phyloP scores from a whole-genome alignment of 2,329 filamentous ascomycete genomes.

The Trichoderma guizhouense region DNA sequence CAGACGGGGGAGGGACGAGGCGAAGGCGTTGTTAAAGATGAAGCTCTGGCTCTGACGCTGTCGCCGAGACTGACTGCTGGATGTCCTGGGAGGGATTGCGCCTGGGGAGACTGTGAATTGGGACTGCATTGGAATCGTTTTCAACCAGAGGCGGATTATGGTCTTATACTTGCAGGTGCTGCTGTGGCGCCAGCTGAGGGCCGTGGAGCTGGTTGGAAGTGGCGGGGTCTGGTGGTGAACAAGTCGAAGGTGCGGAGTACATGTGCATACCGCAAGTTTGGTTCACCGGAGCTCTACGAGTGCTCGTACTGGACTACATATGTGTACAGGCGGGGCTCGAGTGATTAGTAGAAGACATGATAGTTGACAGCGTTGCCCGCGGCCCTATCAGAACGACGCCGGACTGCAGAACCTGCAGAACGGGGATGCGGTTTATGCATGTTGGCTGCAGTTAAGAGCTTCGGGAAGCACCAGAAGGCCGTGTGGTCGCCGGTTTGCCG shows the following conservation, averaged over 20 bases:
- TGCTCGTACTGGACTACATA: background rate
- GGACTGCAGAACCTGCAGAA: background rate
- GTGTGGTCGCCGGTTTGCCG: background rate
- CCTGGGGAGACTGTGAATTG: constrained; percentile 44
- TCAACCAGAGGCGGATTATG: background rate
- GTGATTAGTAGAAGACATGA: background rate
- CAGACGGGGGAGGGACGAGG: constrained; percentile 20
- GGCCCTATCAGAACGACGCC: background rate
- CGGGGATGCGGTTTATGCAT: background rate
- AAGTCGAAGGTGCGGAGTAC: background rate
- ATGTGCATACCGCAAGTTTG: background rate
- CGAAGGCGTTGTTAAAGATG: constrained; percentile 14
- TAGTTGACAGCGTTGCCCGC: background rate
- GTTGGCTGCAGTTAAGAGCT: background rate
- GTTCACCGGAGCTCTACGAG: background rate
- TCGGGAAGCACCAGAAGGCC: background rate
- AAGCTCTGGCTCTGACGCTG: constrained; percentile 22
- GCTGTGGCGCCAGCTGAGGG: background rate
- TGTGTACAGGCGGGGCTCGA: background rate
- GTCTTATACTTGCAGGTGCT: background rate
- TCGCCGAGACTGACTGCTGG: constrained; percentile 40
- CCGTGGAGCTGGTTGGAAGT: background rate
- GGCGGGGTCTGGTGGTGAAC: background rate
- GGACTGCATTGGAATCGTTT: background rate
- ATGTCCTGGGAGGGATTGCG: constrained; percentile 70